Base-by-base conservation (phyloP, 345 rosid species). In the Syzygium aqueum region DNA sequence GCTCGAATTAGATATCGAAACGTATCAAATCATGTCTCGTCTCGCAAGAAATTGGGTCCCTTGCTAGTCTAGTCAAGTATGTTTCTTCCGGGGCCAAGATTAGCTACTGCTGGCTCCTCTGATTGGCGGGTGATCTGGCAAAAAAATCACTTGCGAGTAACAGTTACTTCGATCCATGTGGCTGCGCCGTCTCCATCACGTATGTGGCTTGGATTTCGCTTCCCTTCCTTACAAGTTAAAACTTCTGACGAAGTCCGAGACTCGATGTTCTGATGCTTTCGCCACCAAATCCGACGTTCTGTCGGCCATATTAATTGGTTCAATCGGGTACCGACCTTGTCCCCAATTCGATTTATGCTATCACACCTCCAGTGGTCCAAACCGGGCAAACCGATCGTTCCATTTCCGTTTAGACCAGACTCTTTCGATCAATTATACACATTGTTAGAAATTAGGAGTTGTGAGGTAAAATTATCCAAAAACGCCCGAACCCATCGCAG, bases 11-110 rank as follows among this genome's bases (percentile, higher is more conserved):
- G 33, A 2, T 3, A 0, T n/a, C 2, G 1, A 2, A 61, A n/a
- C 67, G 13, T 12, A 7, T 61, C 30, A 61, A 1, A 0, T n/a
- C 14, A 14, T 12, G 67, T n/a, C 67, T 27, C 0, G 4, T 11
- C 67, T 61, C 0, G 2, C 8, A 0, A 51, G 17, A n/a, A 61
- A 61, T 7, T 2, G 0, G 17, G 17, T 61, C 33, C 13, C 33
- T 61, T 12, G 17, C 16, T 27, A 61, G 67, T 61, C 8, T 61
- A 12, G 67, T 61, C 2, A 13, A 27, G 65, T 11, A 25, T 13
- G 28, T 5, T 59, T 56, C 65, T 4, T 57, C 25, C 25, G 15
- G 15, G 65, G 30, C 65, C 30, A 0, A 57, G 0, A 61, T 61
- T 27, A 12, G 30, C 14, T 28, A n/a, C 33, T 61, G 8, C 67